Percentiles rank a stretch among this genome's conserved stretches.
Conservation (phyloP, 371 early-diverging fungal species). For the Circinella minor region DNA sequence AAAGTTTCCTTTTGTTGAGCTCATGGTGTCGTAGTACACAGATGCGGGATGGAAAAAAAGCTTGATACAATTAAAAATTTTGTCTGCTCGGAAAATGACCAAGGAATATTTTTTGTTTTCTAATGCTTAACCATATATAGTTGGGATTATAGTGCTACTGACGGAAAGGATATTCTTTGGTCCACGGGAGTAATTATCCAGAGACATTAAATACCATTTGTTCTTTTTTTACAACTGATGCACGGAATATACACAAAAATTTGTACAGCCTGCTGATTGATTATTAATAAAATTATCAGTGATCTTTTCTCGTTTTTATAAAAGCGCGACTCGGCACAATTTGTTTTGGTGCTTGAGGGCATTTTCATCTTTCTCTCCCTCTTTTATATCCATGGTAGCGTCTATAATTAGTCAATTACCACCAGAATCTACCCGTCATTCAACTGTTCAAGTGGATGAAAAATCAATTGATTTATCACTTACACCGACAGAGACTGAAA, state of each 20-base stretch:
- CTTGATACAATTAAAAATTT: too few species aligned
- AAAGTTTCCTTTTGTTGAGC: too few species aligned
- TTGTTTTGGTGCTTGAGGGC: background rate
- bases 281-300: background rate
- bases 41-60: too few species aligned
- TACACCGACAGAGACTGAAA: background rate
- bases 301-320: too few species aligned
- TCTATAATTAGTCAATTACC: constrained; percentile 1
- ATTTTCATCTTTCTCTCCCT: background rate
- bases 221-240: too few species aligned
- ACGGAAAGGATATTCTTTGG: background rate
- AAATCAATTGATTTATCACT: background rate
- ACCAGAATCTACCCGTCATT: background rate
- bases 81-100: too few species aligned
- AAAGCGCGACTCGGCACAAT: too few species aligned
- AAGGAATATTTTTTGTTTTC: background rate
- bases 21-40: too few species aligned
- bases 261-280: background rate
- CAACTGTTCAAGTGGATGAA: background rate
- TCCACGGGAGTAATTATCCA: background rate
- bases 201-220: too few species aligned
- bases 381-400: background rate
- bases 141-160: background rate
- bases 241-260: too few species aligned
- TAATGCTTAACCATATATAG: background rate